Base-by-base conservation (phyloP, 805 yeast species). In the Metschnikowia borealis region DNA sequence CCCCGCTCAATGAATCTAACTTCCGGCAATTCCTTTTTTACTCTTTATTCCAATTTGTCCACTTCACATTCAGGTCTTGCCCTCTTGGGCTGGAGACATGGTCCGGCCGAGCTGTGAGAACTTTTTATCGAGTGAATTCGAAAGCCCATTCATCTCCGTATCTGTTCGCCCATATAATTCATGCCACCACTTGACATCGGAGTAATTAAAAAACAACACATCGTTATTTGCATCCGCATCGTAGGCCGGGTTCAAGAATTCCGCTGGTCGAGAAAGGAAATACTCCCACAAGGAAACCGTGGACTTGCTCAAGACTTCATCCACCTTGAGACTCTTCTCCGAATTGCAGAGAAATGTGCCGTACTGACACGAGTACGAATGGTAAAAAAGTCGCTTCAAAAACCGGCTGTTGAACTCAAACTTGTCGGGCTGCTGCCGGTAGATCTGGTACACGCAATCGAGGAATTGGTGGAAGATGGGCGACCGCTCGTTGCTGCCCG, bases 391-490 rank as follows among this genome's bases (percentile, higher is more conserved):
- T 46, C 98, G 71, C 56, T 96, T 79, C 55, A 94, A 65, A 59
- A 94, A 89, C 47, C 97, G 70, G 64, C 91, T 96, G 62, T 91
- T 90, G 68, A 84, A 91, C 67, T 92, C 96, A 66, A 94, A 94
- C 42, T 73, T 69, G 0, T 70, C 60, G 0, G 96, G 96, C 57
- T 80, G 76, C 62, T 89, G 96, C 6, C 82, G 66, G 46, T 79
- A 65, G 17, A 92, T 63, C 63, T 94, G 99, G 64, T 85, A 90
- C 1, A 89, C 86, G 55, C 94, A 84, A 62, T 94, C 99, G 42
- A 94, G 67, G 67, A 91, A 94, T 63, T 94, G 99, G 60, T 90
- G 97, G 69, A 94, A 92, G 1, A 91, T 81, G 0, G 99, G 99
- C 11, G 96, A 87, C 54, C 66, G 64, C 39, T 73, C 77, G 47